These are phyloP conservation scores for Eucalyptus cloeziana DNA, from an alignment of 345 rosid genomes.

Conservation along the genomic window DNA sequence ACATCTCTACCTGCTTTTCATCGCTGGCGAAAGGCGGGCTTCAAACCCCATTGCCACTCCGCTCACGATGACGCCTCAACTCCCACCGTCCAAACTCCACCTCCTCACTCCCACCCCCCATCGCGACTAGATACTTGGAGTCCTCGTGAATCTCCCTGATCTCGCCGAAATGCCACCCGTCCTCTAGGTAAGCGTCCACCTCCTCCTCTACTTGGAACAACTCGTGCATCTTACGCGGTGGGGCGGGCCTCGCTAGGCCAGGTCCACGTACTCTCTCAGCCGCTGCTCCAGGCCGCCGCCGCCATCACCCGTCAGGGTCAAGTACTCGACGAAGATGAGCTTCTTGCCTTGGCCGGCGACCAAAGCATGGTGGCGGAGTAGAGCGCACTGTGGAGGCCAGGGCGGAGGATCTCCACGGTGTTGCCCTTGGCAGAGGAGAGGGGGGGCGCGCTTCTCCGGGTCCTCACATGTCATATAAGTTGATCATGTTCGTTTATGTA, in stretches of 20 bases:
- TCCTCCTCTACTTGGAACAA: constrained; percentile 14
- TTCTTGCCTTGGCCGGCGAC: constrained; percentile 2
- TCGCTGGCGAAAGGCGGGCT: constrained; percentile 1
- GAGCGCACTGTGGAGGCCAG: constrained; percentile 1
- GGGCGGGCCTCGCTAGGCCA: constrained; percentile 16
- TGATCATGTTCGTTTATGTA: too few species aligned
- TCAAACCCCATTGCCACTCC: constrained; percentile 26
- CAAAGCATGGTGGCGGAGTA: constrained; percentile 20
- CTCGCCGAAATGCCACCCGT: constrained; percentile 24
- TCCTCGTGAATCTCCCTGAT: constrained; percentile 7
- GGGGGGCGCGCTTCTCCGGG: neutral
- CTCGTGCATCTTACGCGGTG: constrained; percentile 5
- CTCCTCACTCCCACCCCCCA: neutral
- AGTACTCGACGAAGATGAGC: constrained; percentile 14
- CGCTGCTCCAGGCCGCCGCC: neutral
- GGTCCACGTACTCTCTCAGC: constrained; percentile 16
- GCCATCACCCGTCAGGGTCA: neutral
- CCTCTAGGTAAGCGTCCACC: constrained; percentile 22
- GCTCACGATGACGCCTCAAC: constrained; percentile 39
- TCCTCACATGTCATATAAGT: too few species aligned
- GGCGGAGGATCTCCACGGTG: constrained; percentile 21
- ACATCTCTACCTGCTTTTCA: neutral
- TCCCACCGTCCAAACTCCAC: constrained; percentile 11
- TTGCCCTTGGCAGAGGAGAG: constrained; percentile 9
- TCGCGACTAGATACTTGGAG: constrained; percentile 23